A percentile compares a stretch with the other conserved stretches of the same genome.
These are phyloP conservation scores for Lactarius deliciosus DNA, from an alignment of 768 basidiomycete species.

Conservation along the genomic window DNA sequence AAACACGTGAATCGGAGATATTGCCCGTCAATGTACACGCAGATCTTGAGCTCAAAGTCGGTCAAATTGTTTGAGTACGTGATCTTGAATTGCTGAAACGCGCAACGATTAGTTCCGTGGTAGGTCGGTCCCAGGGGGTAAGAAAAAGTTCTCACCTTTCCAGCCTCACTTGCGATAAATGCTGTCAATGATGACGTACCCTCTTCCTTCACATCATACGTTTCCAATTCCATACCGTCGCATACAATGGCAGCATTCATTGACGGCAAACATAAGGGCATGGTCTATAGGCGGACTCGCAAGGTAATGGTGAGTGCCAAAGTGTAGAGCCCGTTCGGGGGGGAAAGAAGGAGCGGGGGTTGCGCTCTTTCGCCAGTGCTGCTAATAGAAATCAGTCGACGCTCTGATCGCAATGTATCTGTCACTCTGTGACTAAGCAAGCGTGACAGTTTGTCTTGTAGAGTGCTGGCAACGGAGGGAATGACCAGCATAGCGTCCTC, in stretches of 20 bases:
- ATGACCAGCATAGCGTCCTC: no score
- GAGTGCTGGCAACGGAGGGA: no score
- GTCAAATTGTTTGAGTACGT: background rate
- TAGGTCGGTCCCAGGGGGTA: background rate
- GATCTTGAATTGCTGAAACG: constrained; percentile 12
- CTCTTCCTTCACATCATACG: background rate
- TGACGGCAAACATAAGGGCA: constrained; percentile 6
- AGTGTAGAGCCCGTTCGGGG: no score
- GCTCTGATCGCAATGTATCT: no score
- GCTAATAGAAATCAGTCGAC: no score
- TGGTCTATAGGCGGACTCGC: background rate
- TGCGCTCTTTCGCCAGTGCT: no score
- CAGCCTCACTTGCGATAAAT: constrained; percentile 15
- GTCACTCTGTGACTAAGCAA: no score
- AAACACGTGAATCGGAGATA: background rate
- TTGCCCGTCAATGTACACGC: constrained; percentile 14
- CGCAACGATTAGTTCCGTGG: background rate
- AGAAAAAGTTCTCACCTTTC: background rate
- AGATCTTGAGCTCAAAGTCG: background rate
- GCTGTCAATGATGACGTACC: background rate
- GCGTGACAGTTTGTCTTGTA: no score
- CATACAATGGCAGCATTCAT: constrained; percentile 12
- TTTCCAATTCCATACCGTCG: constrained; percentile 5
- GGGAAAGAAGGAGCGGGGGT: no score
- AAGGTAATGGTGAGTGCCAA: no score